These are phyloP conservation scores for Alternaria ethzedia DNA, from an alignment of 2,329 filamentous ascomycete genomes.

Conservation along the genomic window DNA sequence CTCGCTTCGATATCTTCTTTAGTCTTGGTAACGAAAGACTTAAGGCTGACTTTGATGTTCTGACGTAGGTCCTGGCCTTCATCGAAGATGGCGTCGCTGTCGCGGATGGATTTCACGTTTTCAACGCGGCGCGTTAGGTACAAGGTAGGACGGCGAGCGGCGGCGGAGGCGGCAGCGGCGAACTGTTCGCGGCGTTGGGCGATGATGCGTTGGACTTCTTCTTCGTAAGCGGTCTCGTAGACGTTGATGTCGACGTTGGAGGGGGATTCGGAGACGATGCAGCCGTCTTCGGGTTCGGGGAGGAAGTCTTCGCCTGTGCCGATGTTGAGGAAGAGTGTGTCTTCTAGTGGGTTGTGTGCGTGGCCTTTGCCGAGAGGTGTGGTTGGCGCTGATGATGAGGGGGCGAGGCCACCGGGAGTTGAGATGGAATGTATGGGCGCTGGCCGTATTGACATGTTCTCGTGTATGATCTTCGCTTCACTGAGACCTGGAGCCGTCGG, in stretches of 20 bases:
- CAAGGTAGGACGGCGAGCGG: slow-evolving; percentile 56
- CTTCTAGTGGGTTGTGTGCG: slow-evolving; percentile 68
- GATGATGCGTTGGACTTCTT: slow-evolving; percentile 78
- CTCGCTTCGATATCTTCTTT: slow-evolving; percentile 41
- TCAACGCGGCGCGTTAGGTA: slow-evolving; percentile 62
- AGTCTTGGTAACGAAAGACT: slow-evolving; percentile 45
- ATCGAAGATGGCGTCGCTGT: slow-evolving; percentile 43
- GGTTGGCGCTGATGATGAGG: slow-evolving; percentile 28
- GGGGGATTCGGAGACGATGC: slow-evolving; percentile 81
- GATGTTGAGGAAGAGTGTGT: slow-evolving; percentile 76
- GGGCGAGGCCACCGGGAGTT: slow-evolving; percentile 15
- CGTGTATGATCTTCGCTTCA: slow-evolving; percentile 39
- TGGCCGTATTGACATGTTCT: slow-evolving; percentile 43
- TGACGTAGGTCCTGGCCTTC: slow-evolving; percentile 33
- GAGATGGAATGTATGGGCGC: slow-evolving; percentile 27
- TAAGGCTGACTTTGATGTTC: slow-evolving; percentile 42
- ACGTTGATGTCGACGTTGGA: slow-evolving; percentile 84
- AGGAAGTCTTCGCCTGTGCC: slow-evolving; percentile 65
- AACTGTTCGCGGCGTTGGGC: slow-evolving; percentile 49
- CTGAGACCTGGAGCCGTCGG: slow-evolving; percentile 18
- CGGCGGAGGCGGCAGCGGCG: not conserved
- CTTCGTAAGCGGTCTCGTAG: slow-evolving; percentile 85
- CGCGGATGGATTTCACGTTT: slow-evolving; percentile 48
- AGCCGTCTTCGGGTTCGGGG: slow-evolving; percentile 38
- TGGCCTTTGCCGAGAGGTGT: slow-evolving; percentile 59